Evolutionary conservation across 352 stramenopile genomes (phyloP).

Genomic region (Peronosclerospora sorghi): DNA sequence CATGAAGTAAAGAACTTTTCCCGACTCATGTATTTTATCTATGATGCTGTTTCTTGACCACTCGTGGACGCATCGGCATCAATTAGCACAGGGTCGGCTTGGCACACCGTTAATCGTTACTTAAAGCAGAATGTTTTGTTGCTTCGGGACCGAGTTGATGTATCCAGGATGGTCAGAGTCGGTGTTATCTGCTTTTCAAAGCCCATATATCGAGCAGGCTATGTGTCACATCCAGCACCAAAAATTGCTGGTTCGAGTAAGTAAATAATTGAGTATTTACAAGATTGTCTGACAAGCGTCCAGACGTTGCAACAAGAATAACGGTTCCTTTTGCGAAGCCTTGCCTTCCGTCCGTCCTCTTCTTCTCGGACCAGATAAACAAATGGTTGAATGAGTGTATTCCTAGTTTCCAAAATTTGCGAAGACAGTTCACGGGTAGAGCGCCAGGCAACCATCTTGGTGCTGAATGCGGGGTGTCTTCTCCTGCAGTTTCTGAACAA

Average conservation of each 20-base stretch:
- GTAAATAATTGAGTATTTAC: constrained; percentile 90
- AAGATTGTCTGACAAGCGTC: constrained; percentile 92
- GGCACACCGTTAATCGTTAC: constrained; percentile 82
- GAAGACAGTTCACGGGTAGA: constrained; percentile 93
- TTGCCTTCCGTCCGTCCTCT: constrained; percentile 83
- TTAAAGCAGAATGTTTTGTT: constrained; percentile 79
- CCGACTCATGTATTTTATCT: constrained; percentile 13
- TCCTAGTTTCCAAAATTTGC: constrained; percentile 93
- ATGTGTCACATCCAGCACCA: constrained; percentile 98
- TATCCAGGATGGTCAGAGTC: constrained; percentile 92
- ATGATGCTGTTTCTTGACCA: constrained; percentile 1
- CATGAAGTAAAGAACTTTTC: constrained; percentile 84
- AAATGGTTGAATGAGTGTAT: constrained; percentile 89
- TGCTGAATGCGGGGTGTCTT: constrained; percentile 60
- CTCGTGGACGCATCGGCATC: constrained; percentile 50
- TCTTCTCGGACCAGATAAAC: constrained; percentile 87
- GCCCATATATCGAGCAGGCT: constrained; percentile 99
- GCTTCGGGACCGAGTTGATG: constrained; percentile 72
- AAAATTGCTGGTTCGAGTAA: constrained; percentile 85
- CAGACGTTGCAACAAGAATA: constrained; percentile 96
- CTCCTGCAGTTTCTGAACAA: constrained; percentile 84
- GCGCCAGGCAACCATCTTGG: constrained; percentile 79
- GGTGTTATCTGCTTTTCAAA: constrained; percentile 98
- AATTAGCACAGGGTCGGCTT: constrained; percentile 57
- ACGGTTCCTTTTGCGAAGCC: constrained; percentile 88